Base-by-base conservation (phyloP, 2,329 filamentous ascomycete species). In the Stagonosporopsis rhizophila region DNA sequence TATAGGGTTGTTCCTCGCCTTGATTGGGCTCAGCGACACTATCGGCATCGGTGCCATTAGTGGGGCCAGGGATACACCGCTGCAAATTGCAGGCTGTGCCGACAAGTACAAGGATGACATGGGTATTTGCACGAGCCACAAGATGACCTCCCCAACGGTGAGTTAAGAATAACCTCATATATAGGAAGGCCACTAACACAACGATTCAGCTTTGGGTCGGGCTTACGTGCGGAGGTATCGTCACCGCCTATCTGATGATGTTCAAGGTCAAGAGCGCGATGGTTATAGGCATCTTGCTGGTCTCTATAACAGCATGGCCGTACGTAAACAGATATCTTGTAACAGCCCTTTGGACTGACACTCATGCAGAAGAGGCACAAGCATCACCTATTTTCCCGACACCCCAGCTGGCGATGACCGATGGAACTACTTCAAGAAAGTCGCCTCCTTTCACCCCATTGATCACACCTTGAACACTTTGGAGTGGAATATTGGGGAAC, bases 261-360 rank as follows among this genome's bases (percentile, higher is more conserved):
- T 96, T 91, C 76, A 88, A 91, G 39, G 85, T 96, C 75, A 94
- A 94, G 77, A 91, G 90, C 56, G 92, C 92, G 51, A 89, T 96
- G 70, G 91, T 96, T 62, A 83, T 86, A 41, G 92, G 91, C 30
- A 95, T 96, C 61, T 75, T 92, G 17, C 82, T 96, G 15, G 91
- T 96, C 47, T 91, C 89, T 59, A 89, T 96, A 73, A 91, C 94
- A 69, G 96, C 91, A 12, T 96, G 92, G 92, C 92, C 92, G 3
- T 77, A 66, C 68, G 75, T 71, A 15, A 6, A 30, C 1, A 17
- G 22, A 7, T 6, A 11, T 20, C 30, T 32, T 19, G 17, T 6
- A 6, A 3, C 9, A 20, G 28, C 15, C 2, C 25, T 9, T 6
- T 8, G n/a, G 27, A 35, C 65, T 76, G 32, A 75, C 63, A 38